Conservation (phyloP, 208 protist species). For the Trypanosoma melophagium region DNA sequence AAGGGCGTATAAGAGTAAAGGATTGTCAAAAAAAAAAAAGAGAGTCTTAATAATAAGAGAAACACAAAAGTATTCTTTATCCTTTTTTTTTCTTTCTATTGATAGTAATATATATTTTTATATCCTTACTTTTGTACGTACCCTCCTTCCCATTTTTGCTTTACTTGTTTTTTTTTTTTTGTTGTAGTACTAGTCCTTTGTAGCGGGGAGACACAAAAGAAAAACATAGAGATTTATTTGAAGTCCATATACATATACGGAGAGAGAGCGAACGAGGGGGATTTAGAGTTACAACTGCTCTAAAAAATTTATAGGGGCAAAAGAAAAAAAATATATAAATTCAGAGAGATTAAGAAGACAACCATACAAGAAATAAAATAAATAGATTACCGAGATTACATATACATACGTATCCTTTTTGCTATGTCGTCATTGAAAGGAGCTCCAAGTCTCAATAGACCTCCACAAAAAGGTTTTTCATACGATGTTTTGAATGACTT, state of each 20-base stretch:
- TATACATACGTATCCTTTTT: too few relatives aligned
- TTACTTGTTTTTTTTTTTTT: not conserved
- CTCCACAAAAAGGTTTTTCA: constrained; percentile 33
- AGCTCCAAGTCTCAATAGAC: constrained; percentile 52
- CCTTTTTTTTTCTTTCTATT: too few relatives aligned
- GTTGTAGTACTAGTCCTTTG: not conserved
- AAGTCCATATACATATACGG: too few relatives aligned
- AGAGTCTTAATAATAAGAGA: too few relatives aligned
- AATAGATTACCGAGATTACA: not conserved
- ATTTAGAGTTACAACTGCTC: too few relatives aligned
- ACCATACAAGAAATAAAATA: not conserved
- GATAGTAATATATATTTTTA: too few relatives aligned
- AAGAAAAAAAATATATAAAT: not conserved
- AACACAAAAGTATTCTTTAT: too few relatives aligned
- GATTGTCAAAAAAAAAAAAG: too few relatives aligned
- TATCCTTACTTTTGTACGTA: too few relatives aligned
- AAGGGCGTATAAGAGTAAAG: too few relatives aligned
- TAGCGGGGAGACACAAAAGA: constrained; percentile 2
- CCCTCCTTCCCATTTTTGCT: too few relatives aligned
- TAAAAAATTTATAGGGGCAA: not conserved
- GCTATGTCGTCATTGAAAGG: constrained; percentile 49
- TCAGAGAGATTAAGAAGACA: not conserved
- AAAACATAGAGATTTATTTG: not conserved
- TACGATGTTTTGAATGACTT: constrained; percentile 35
- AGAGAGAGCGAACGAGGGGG: too few relatives aligned